Percentiles rank a stretch among this genome's conserved stretches.
Evolutionary conservation across 306 rosid genomes (phyloP).

Genomic region (Cicer cuneatum): DNA sequence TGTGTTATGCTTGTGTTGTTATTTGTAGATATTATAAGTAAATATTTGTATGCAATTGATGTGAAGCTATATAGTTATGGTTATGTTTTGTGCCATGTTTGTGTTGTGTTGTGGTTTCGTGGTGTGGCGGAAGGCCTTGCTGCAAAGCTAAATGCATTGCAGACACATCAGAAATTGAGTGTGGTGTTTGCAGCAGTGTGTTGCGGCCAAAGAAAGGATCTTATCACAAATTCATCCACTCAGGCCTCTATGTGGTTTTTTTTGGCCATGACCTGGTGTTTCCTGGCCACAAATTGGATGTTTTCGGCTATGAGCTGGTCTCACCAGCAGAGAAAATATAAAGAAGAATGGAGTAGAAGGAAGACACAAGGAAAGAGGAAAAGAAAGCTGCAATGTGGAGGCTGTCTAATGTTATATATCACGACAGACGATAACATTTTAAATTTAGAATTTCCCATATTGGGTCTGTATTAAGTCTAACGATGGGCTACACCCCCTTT

Average conservation of each 20-base stretch:
- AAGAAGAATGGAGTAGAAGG: background rate
- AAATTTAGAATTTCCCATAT: background rate
- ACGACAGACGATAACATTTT: background rate
- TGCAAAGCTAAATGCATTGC: background rate
- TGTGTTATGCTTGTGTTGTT: background rate
- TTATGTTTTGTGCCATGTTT: background rate
- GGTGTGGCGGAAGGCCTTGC: background rate
- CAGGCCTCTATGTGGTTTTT: background rate
- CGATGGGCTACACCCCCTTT: background rate
- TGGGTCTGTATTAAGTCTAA: background rate
- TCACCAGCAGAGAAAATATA: background rate
- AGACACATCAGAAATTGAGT: background rate
- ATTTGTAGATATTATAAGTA: conserved; percentile 11
- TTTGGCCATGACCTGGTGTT: background rate
- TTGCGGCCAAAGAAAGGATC: background rate
- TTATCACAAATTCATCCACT: background rate
- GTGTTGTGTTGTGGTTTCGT: background rate
- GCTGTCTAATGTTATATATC: background rate
- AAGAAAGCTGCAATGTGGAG: background rate
- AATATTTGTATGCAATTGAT: conserved; percentile 11
- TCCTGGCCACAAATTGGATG: background rate
- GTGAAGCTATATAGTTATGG: conserved; percentile 37
- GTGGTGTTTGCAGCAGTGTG: background rate
- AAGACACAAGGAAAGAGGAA: background rate
- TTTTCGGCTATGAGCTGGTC: background rate